A percentile compares a stretch with the other conserved stretches of the same genome.
These are phyloP conservation scores for Heterobasidion occidentale DNA, from an alignment of 1,284 basidiomycete species.

Conservation along the genomic window DNA sequence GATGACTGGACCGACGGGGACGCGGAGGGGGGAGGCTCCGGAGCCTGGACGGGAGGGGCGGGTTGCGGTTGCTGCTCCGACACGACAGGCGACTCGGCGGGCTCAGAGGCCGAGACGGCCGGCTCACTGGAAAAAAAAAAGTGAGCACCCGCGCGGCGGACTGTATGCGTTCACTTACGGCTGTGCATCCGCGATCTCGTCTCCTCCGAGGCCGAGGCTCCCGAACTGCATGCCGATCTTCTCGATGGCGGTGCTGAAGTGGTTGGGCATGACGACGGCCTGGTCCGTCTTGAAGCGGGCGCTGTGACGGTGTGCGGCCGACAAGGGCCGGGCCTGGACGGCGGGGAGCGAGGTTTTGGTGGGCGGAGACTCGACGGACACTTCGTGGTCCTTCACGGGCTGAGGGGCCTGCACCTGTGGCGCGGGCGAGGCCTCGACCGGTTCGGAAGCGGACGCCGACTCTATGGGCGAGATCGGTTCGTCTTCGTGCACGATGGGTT, in stretches of 20 bases:
- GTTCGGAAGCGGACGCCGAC: conserved; percentile 22
- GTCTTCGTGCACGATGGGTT: conserved; percentile 12
- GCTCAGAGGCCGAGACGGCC: conserved; percentile 15
- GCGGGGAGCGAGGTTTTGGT: conserved; percentile 23
- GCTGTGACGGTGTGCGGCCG: conserved; percentile 43
- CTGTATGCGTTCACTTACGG: conserved; percentile 27
- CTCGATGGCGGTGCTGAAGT: conserved; percentile 52
- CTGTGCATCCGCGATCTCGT: conserved; percentile 43
- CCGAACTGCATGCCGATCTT: conserved; percentile 82
- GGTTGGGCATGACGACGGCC: conserved; percentile 67
- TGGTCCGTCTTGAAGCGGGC: conserved; percentile 66
- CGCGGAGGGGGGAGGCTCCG: conserved; percentile 18
- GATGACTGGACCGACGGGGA: conserved; percentile 25
- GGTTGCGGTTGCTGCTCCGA: conserved; percentile 23
- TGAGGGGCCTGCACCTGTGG: conserved; percentile 22
- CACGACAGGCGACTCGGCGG: conserved; percentile 19
- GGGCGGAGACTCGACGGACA: conserved; percentile 17
- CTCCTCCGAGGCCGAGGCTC: conserved; percentile 64
- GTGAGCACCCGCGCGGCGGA: not conserved
- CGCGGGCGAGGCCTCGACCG: conserved; percentile 21
- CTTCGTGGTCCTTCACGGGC: conserved; percentile 12
- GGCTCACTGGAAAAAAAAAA: conserved; percentile 11
- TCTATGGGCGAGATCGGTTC: conserved; percentile 23
- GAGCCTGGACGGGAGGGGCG: conserved; percentile 10
- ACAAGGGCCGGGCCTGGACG: conserved; percentile 34